These are phyloP conservation scores for Trametes villosa DNA, from an alignment of 768 basidiomycete genomes.

Conservation along the genomic window DNA sequence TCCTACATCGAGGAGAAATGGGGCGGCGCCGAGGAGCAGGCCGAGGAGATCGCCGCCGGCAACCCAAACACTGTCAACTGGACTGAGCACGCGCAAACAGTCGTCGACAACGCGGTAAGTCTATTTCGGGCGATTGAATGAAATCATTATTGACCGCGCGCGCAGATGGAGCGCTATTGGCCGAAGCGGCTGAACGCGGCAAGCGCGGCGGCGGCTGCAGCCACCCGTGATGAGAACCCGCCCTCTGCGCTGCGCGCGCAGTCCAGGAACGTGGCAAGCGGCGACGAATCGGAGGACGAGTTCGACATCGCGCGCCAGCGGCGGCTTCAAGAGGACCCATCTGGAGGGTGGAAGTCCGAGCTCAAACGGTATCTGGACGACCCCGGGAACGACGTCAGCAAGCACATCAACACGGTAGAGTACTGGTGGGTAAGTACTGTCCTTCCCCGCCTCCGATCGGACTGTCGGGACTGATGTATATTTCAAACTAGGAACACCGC, in stretches of 20 bases:
- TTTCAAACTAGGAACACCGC: not conserved
- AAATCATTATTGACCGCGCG: not conserved
- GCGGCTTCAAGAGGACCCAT: conserved; percentile 16
- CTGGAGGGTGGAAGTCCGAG: conserved; percentile 16
- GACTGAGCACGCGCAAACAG: not conserved
- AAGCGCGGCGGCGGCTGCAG: no score
- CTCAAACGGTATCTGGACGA: conserved; percentile 23
- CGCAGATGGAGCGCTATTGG: not conserved
- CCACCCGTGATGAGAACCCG: no score
- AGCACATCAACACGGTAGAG: conserved; percentile 21
- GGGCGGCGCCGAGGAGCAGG: conserved; percentile 2
- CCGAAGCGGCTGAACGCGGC: not conserved
- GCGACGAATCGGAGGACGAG: not conserved
- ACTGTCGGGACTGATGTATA: no score
- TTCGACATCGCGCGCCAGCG: not conserved
- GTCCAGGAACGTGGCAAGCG: no score
- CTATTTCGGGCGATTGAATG: no score
- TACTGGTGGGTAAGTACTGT: conserved; percentile 20
- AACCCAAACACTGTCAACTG: not conserved
- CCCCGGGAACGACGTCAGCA: conserved; percentile 10
- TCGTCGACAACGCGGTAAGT: conserved; percentile 1
- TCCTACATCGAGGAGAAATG: not conserved
- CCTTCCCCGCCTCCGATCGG: no score
- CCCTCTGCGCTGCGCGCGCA: not conserved
- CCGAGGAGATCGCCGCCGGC: not conserved